Evolutionary conservation across 2,329 filamentous ascomycete genomes (phyloP).

Genomic region (Paecilomyces dactylethromorphus): DNA sequence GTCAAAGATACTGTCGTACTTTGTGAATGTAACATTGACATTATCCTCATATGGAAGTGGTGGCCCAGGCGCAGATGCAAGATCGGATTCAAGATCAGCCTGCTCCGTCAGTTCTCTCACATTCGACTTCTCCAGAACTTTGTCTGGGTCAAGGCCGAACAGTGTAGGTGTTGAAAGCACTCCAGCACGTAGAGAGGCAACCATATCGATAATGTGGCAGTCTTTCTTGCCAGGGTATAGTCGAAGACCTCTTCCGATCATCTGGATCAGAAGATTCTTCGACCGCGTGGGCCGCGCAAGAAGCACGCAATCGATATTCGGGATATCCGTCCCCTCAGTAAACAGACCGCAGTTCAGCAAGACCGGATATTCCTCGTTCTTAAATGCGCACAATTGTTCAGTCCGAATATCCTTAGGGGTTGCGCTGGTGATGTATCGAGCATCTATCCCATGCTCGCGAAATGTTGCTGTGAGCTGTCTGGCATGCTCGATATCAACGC

Average conservation of each 20-base stretch:
- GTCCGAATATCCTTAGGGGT: conserved; percentile 65
- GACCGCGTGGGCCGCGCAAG: conserved; percentile 84
- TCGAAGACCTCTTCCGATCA: conserved; percentile 93
- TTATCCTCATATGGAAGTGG: conserved; percentile 12
- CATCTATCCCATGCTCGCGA: conserved; percentile 70
- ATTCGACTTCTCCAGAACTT: conserved; percentile 64
- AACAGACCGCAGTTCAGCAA: conserved; percentile 94
- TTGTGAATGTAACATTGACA: conserved; percentile 67
- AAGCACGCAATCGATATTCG: conserved; percentile 90
- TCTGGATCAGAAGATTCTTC: conserved; percentile 88
- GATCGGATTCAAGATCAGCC: conserved; percentile 25
- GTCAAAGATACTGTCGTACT: conserved; percentile 89
- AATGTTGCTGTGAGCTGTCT: conserved; percentile 68
- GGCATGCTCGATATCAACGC: conserved; percentile 83
- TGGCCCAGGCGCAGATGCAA: not conserved
- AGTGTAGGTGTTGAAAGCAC: conserved; percentile 87
- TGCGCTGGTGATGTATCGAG: conserved; percentile 76
- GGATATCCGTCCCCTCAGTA: conserved; percentile 95
- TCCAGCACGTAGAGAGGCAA: conserved; percentile 74
- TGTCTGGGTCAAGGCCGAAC: conserved; percentile 81
- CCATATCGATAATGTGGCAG: conserved; percentile 95
- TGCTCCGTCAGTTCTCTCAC: conserved; percentile 53
- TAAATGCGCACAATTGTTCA: conserved; percentile 69
- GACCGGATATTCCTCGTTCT: conserved; percentile 69
- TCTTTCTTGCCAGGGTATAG: conserved; percentile 73